phyloP scores from a whole-genome alignment of 2,329 filamentous ascomycete genomes.

The Magnaporthiopsis poae region DNA sequence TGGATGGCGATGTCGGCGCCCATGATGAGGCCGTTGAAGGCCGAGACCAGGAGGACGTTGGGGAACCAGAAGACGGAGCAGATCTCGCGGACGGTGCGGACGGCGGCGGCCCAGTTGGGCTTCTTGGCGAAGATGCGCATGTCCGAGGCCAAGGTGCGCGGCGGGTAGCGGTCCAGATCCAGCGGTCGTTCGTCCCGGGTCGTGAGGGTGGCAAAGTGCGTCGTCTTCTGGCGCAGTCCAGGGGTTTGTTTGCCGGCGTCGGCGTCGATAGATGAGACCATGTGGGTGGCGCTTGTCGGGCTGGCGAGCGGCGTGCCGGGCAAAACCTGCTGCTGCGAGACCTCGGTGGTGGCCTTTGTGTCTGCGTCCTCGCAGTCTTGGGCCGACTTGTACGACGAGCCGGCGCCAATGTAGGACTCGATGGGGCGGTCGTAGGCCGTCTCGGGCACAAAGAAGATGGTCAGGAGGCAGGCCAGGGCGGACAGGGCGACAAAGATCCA shows the following conservation, averaged over 20 bases:
- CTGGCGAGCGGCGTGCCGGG: not conserved
- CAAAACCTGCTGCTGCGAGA: too few species aligned
- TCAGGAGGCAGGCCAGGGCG: slow-evolving; percentile 31
- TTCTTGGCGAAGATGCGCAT: slow-evolving; percentile 10
- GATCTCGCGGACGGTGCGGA: slow-evolving; percentile 9
- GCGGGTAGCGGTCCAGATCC: slow-evolving; percentile 8
- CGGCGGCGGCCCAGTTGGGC: slow-evolving; percentile 10
- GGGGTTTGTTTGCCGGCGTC: not conserved
- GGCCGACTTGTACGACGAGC: not conserved
- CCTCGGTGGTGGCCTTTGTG: not conserved
- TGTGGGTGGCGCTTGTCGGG: not conserved
- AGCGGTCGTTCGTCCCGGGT: slow-evolving; percentile 1
- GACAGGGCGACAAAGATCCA: slow-evolving; percentile 17
- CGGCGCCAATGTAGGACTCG: slow-evolving; percentile 2
- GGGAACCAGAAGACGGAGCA: slow-evolving; percentile 8
- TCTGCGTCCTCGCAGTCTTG: not conserved
- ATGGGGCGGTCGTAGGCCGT: slow-evolving; percentile 10
- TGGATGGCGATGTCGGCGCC: slow-evolving; percentile 33
- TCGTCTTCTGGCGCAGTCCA: not conserved
- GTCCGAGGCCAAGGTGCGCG: slow-evolving; percentile 10
- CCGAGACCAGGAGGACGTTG: slow-evolving; percentile 7
- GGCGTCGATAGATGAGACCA: not conserved
- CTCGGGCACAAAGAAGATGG: slow-evolving; percentile 30
- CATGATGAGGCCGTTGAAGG: slow-evolving; percentile 9
- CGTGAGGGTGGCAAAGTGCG: slow-evolving; percentile 1